Base-by-base conservation (phyloP, 345 rosid species). In the Hibiscus mutabilis region DNA sequence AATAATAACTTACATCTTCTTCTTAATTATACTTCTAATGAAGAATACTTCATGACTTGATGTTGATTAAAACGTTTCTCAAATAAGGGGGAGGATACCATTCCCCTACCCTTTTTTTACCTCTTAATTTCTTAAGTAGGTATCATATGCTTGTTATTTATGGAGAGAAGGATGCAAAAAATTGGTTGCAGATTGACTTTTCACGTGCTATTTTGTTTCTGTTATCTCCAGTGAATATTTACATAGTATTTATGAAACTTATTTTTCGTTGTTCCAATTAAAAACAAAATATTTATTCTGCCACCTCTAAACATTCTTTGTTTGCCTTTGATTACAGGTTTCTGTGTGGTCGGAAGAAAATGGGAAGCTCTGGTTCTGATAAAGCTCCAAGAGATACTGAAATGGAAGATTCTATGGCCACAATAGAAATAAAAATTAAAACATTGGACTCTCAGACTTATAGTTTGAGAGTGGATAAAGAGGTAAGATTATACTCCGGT, bases 401-500 rank as follows among this genome's bases (percentile, higher is more conserved):
- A 72, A 77, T 69, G 63, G 89, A 74, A 74, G 76, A 78, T 74
- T 79, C 91, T 35, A 86, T 85, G 82, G 68, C 88, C 46, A 72
- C 82, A 35, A 85, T 90, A 47, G 96, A 86, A 81, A 88, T 90
- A 70, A 90, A 90, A 75, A 73, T 90, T 62, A 90, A 87, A 76
- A 90, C 91, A 24, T 72, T 90, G 77, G 96, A 90, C 75, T 86
- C 92, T 51, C 96, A 82, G 76, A 87, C 91, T 70, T 80, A 90
- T 75, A 82, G 88, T 70, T 79, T 90, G 83, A 85, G 80, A 76
- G 96, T 90, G 72, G 86, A 90, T 76, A 90, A 88, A 79, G 89
- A 89, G 90, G 95, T 89, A 49, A 66, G 67, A 60, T 24, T 13
- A 22, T 75, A 15, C 29, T 78, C 11, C 6, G 25, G 46, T 73